These are phyloP conservation scores for Geranium rotundifolium DNA, from an alignment of 345 rosid species.

Conservation along the genomic window DNA sequence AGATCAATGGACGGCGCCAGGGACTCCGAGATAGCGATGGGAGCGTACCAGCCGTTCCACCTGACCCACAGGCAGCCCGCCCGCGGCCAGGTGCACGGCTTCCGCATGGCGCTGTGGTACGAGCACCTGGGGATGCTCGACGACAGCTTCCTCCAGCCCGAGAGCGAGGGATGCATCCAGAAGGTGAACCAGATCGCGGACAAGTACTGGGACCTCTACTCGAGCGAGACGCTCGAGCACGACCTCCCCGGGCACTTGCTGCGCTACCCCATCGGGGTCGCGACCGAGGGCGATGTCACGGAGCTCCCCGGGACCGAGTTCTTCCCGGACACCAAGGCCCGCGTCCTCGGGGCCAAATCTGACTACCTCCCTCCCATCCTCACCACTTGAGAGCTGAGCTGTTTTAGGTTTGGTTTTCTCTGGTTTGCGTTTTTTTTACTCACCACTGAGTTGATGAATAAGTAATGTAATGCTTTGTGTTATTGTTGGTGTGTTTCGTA, in stretches of 20 bases:
- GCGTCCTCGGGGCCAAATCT: constrained; percentile 67
- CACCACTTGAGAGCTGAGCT: constrained; percentile 38
- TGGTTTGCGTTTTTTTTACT: neutral
- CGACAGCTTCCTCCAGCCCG: constrained; percentile 65
- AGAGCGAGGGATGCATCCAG: constrained; percentile 45
- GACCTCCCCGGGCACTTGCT: constrained; percentile 93
- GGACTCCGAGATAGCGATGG: constrained; percentile 99
- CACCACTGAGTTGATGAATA: too few relatives aligned
- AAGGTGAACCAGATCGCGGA: constrained; percentile 76
- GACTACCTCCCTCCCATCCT: constrained; percentile 95
- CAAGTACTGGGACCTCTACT: constrained; percentile 36
- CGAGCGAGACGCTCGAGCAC: constrained; percentile 44
- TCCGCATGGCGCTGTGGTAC: constrained; percentile 91
- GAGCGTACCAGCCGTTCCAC: constrained; percentile 88
- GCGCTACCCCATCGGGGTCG: constrained; percentile 63
- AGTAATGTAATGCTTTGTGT: too few relatives aligned
- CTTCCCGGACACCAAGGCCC: constrained; percentile 94
- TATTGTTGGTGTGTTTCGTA: too few relatives aligned
- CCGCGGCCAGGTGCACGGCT: constrained; percentile 92
- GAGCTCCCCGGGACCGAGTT: constrained; percentile 55
- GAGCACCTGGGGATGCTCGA: constrained; percentile 95
- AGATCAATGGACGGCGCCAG: constrained; percentile 98
- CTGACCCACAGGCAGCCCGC: constrained; percentile 65
- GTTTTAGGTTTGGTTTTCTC: too few relatives aligned
- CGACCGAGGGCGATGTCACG: constrained; percentile 54